Base-by-base conservation (phyloP, 2,329 filamentous ascomycete species). In the Achaetomium macrosporum region DNA sequence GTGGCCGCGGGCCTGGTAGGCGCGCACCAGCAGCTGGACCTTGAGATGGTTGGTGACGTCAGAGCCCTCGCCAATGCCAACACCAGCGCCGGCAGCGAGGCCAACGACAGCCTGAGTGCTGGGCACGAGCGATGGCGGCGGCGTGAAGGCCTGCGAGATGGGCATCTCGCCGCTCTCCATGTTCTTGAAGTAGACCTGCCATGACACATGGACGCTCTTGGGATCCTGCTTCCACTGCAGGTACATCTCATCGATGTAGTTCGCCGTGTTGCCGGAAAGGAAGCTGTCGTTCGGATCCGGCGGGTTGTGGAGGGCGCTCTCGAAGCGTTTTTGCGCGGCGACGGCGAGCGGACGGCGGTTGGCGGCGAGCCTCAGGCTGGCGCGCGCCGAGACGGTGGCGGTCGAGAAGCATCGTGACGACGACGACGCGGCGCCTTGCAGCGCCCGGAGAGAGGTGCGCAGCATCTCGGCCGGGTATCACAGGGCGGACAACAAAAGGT, bases 181-280 rank as follows among this genome's bases (percentile, higher is more conserved):
- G 76, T 99, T 99, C 76, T 85, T 89, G 82, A 99, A 99, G 81
- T 99, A 99, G 69, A 95, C 85, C 76, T 96, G 92, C 93, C 93
- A 99, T 70, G 93, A 99, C 65, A 96, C 81, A 73, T 99, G 93
- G 55, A 99, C 93, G 68, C 89, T 96, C 65, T 84, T 81, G 48
- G 93, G 91, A 65, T 99, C 90, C 60, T 88, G 79, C 75, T 92
- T 96, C 93, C 93, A 99, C 69, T 91, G 85, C 76, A 96, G 78
- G 74, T 99, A 99, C 93, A 99, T 99, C 78, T 96, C 93, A 72
- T 99, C 93, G 69, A 99, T 90, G 76, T 99, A 99, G 77, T 95
- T 96, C 73, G 93, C 93, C 56, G 92, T 93, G 77, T 89, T 97
- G 62, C 93, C 93, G 59, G 90, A 89, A 57, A 99, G 82, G 79